phyloP scores from a whole-genome alignment of 2,329 filamentous ascomycete genomes.

The Claviceps humidiphila region DNA sequence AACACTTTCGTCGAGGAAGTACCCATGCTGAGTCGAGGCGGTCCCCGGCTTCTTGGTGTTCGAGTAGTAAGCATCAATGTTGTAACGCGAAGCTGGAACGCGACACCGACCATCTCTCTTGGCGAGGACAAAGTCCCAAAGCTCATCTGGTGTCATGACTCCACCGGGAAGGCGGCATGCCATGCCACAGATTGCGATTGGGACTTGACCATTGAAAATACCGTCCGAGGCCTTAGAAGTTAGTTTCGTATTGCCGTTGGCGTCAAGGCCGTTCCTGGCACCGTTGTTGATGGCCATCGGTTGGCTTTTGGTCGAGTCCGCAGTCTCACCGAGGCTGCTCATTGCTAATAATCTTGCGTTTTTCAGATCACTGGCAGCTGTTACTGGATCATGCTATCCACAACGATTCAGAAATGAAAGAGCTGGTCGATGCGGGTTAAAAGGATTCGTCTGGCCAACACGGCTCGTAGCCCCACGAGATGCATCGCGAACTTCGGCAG shows the following conservation, averaged over 20 bases:
- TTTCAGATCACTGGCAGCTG: no score
- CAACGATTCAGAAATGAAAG: no score
- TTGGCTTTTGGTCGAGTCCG: no score
- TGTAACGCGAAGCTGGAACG: background rate
- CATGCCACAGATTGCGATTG: conserved; percentile 8
- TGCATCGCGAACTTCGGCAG: no score
- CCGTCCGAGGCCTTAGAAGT: background rate
- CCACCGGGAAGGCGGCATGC: conserved; percentile 7
- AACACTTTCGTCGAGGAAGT: conserved; percentile 13
- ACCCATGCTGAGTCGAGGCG: conserved; percentile 10
- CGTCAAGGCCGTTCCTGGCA: no score
- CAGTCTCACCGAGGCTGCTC: no score
- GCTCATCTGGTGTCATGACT: conserved; percentile 1
- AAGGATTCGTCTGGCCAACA: no score
- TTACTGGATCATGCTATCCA: no score
- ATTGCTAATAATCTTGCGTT: no score
- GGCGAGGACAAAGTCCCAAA: conserved; percentile 6
- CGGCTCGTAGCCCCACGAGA: no score
- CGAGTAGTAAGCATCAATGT: background rate
- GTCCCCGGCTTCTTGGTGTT: background rate
- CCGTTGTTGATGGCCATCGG: no score
- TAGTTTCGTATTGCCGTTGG: background rate
- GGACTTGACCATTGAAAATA: background rate
- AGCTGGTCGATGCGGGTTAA: no score
- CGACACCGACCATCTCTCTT: conserved; percentile 4